Evolutionary conservation across 495 filamentous ascomycete species (phyloP).

Genomic region (Annulohypoxylon stygium): DNA sequence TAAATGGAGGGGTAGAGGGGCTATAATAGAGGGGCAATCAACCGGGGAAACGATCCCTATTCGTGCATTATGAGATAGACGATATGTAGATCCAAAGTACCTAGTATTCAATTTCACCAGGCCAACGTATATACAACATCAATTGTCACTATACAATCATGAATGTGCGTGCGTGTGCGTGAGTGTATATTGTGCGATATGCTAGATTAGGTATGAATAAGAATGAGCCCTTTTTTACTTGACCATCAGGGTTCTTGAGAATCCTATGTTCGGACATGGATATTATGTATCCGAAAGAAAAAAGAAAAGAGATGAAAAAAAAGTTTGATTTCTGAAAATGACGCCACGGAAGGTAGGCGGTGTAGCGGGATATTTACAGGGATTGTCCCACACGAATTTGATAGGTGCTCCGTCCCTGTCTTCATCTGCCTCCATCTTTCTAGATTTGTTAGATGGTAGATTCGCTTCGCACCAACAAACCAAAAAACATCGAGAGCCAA

Average conservation of each 20-base stretch:
- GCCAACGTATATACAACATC: slow-evolving; percentile 7
- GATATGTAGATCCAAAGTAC: neutral
- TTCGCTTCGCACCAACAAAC: slow-evolving; percentile 5
- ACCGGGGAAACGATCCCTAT: slow-evolving; percentile 33
- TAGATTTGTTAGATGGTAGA: neutral
- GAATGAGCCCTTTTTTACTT: slow-evolving; percentile 21
- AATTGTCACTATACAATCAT: neutral
- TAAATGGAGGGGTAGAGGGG: slow-evolving; percentile 19
- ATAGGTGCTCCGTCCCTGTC: neutral
- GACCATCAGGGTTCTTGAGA: slow-evolving; percentile 33
- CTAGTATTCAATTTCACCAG: slow-evolving; percentile 11
- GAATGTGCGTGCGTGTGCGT: slow-evolving; percentile 2
- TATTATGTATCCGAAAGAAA: slow-evolving; percentile 14
- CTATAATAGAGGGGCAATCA: slow-evolving; percentile 36
- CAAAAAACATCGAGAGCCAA: neutral
- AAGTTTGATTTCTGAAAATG: slow-evolving; percentile 22
- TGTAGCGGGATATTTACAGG: slow-evolving; percentile 38
- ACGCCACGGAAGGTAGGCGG: slow-evolving; percentile 42
- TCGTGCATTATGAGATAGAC: slow-evolving; percentile 36
- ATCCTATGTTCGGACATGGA: slow-evolving; percentile 31
- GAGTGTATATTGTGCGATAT: neutral
- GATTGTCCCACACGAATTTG: slow-evolving; percentile 5
- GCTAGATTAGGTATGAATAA: neutral
- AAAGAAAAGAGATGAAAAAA: slow-evolving; percentile 19
- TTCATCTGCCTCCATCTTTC: neutral